These are phyloP conservation scores for Cicer arietinum DNA, from an alignment of 306 rosid species.

Conservation along the genomic window DNA sequence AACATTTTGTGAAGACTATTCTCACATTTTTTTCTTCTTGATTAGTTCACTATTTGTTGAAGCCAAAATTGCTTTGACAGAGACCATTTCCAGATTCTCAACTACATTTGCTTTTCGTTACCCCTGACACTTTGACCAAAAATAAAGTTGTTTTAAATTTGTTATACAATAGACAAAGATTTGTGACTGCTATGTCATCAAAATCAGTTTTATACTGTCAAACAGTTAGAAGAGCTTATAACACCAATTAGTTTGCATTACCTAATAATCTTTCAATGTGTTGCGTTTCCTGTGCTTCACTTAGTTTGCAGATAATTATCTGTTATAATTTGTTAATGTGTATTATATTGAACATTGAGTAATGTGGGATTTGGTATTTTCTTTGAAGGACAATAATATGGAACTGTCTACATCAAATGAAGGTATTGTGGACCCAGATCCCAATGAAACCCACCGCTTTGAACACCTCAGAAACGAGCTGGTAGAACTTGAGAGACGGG, in stretches of 20 bases:
- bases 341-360: conserved; percentile 31
- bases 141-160: too few species aligned
- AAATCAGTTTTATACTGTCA: conserved; percentile 2
- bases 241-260: conserved; percentile 10
- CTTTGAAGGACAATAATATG: conserved; percentile 65
- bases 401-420: conserved; percentile 58
- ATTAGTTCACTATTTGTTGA: too few species aligned
- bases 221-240: conserved; percentile 15
- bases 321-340: conserved; percentile 39
- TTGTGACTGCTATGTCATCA: not conserved
- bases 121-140: too few species aligned
- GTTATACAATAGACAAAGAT: too few species aligned
- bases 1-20: too few species aligned
- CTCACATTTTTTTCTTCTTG: too few species aligned
- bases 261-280: conserved; percentile 22
- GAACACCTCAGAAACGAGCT: conserved; percentile 82
- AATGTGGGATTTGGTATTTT: conserved; percentile 42
- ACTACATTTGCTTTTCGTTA: too few species aligned
- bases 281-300: not conserved
- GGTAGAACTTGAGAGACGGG: conserved; percentile 82
- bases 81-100: too few species aligned
- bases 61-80: too few species aligned
- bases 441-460: conserved; percentile 77
- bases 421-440: conserved; percentile 56
- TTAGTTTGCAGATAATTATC: conserved; percentile 34